Evolutionary conservation across 352 stramenopile species (phyloP).

Genomic region (Phytophthora uliginosa): DNA sequence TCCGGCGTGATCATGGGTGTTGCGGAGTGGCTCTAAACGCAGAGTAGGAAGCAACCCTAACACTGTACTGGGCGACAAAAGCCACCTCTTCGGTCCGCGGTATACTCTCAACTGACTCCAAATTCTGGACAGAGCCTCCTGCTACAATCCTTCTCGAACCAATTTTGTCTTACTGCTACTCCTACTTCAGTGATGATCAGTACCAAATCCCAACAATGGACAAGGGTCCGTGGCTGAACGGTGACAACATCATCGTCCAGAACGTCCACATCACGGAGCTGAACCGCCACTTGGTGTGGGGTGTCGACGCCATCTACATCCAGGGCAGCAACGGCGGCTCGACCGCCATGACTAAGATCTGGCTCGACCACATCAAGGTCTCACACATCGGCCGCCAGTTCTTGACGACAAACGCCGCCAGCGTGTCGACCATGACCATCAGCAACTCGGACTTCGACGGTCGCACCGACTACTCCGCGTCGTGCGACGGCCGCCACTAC

Average conservation of each 20-base stretch:
- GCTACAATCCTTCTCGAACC: too few species aligned
- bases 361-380: constrained; percentile 58
- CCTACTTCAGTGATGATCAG: too few species aligned
- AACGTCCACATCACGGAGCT: constrained; percentile 42
- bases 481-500: constrained; percentile 56
- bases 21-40: too few species aligned
- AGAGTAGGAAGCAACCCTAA: too few species aligned
- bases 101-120: too few species aligned
- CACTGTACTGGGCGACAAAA: too few species aligned
- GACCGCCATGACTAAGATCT: constrained; percentile 45
- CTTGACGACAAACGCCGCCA: constrained; percentile 39
- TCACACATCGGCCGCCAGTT: constrained; percentile 28
- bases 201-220: too few species aligned
- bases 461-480: constrained; percentile 40
- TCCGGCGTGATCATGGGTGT: constrained; percentile 38
- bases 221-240: constrained; percentile 46
- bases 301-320: constrained; percentile 33
- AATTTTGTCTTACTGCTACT: too few species aligned
- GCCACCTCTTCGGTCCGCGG: too few species aligned
- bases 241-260: constrained; percentile 59
- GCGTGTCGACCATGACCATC: constrained; percentile 47
- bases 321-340: constrained; percentile 30
- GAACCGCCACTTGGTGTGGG: constrained; percentile 46
- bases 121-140: too few species aligned
- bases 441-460: constrained; percentile 63